phyloP scores from a whole-genome alignment of 192 early-diverging fungal species.

The Coemansia aciculifera region DNA sequence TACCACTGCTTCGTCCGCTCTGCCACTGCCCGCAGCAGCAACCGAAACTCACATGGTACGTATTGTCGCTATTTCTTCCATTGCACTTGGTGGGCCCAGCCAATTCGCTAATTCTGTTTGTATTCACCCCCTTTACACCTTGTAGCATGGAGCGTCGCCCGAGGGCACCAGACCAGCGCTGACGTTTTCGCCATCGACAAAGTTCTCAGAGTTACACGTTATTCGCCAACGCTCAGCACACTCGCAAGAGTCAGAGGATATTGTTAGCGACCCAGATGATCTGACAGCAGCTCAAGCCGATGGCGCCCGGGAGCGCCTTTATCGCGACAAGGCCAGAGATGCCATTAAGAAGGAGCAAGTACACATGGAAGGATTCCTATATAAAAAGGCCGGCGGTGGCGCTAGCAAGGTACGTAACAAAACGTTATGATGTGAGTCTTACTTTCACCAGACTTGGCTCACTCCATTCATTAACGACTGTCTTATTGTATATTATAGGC shows the following conservation, averaged over 20 bases:
- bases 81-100: background rate
- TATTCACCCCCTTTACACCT: background rate
- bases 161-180: constrained; percentile 25
- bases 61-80: background rate
- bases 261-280: constrained; percentile 49
- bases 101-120: constrained; percentile 1
- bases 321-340: constrained; percentile 40
- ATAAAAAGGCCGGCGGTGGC: constrained; percentile 45
- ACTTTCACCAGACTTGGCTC: background rate
- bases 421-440: background rate
- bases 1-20: constrained; percentile 42
- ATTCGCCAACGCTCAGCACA: constrained; percentile 4
- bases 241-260: constrained; percentile 43
- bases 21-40: constrained; percentile 28
- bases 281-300: constrained; percentile 30
- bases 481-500: constrained; percentile 20
- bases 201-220: constrained; percentile 25
- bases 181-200: constrained; percentile 48
- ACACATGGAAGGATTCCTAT: constrained; percentile 49
- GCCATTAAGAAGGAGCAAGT: constrained; percentile 52
- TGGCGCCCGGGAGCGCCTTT: constrained; percentile 19
- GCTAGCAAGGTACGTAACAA: constrained; percentile 43
- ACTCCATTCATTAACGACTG: background rate
- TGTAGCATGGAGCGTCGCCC: constrained; percentile 23
- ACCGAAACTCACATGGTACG: constrained; percentile 26